phyloP scores from a whole-genome alignment of 2,329 filamentous ascomycete species.

The Colletotrichum godetiae region DNA sequence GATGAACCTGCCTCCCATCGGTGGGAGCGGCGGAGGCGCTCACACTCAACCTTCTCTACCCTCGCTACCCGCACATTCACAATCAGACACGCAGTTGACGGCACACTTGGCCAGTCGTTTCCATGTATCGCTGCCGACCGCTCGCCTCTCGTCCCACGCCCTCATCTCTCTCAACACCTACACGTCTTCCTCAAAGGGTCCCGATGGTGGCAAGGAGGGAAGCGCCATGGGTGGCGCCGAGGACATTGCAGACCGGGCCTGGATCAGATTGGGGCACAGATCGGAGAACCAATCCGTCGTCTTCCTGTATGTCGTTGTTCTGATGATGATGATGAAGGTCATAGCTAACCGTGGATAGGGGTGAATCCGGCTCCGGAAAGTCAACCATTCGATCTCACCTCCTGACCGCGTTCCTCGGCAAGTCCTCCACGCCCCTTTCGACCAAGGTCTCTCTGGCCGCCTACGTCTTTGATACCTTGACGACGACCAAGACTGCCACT shows the following conservation, averaged over 20 bases:
- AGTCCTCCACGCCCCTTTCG: slow-evolving; percentile 91
- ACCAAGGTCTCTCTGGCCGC: slow-evolving; percentile 93
- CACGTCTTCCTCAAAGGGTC: slow-evolving; percentile 86
- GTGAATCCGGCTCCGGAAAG: slow-evolving; percentile 96
- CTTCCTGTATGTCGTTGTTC: slow-evolving; percentile 78
- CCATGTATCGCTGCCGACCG: slow-evolving; percentile 89
- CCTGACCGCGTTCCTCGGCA: slow-evolving; percentile 85
- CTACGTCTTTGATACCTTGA: slow-evolving; percentile 95
- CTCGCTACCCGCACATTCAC: slow-evolving; percentile 84
- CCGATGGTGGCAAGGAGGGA: slow-evolving; percentile 90
- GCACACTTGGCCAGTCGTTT: slow-evolving; percentile 89
- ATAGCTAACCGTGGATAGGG: slow-evolving; percentile 62
- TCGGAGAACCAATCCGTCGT: slow-evolving; percentile 94
- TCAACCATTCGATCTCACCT: slow-evolving; percentile 93
- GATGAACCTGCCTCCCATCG: slow-evolving; percentile 65
- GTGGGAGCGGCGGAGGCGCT: slow-evolving; percentile 65
- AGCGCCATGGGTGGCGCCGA: slow-evolving; percentile 94
- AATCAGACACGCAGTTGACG: slow-evolving; percentile 82
- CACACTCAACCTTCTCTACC: slow-evolving; percentile 90
- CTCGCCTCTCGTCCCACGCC: slow-evolving; percentile 89
- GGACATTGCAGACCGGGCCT: slow-evolving; percentile 89
- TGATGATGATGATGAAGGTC: not conserved
- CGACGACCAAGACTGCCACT: slow-evolving; percentile 95
- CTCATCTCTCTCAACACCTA: slow-evolving; percentile 96
- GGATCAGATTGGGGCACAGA: slow-evolving; percentile 84